Percentiles rank a stretch among this genome's conserved stretches.
phyloP scores from a whole-genome alignment of 2,329 filamentous ascomycete species.

The Claviceps pazoutovae region DNA sequence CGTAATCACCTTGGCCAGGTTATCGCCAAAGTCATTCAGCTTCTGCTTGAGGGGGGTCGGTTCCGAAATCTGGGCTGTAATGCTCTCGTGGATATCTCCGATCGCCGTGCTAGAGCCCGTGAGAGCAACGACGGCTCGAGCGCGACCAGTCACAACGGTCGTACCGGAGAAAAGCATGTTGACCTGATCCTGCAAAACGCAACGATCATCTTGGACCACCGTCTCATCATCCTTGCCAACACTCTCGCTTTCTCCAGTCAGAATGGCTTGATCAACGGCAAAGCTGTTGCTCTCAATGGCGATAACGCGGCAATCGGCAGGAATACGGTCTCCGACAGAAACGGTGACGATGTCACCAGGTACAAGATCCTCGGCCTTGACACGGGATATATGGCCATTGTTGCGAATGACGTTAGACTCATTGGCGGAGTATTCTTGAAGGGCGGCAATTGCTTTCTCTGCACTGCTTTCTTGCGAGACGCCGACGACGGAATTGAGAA shows the following conservation, averaged over 20 bases:
- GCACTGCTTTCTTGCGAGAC: slow-evolving; percentile 98
- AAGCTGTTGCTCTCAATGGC: slow-evolving; percentile 96
- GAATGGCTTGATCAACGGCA: slow-evolving; percentile 86
- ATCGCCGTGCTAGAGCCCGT: slow-evolving; percentile 88
- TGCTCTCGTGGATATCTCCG: slow-evolving; percentile 97
- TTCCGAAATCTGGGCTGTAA: slow-evolving; percentile 93
- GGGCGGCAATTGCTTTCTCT: slow-evolving; percentile 92
- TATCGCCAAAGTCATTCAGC: slow-evolving; percentile 94
- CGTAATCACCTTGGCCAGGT: slow-evolving; percentile 92
- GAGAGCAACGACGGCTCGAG: slow-evolving; percentile 77
- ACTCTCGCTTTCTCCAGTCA: slow-evolving; percentile 96
- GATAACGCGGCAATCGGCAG: slow-evolving; percentile 83
- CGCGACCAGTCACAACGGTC: slow-evolving; percentile 88
- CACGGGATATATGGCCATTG: slow-evolving; percentile 56
- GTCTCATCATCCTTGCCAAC: slow-evolving; percentile 66
- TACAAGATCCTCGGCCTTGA: slow-evolving; percentile 95
- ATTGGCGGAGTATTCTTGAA: slow-evolving; percentile 98
- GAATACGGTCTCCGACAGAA: slow-evolving; percentile 81
- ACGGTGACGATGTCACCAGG: slow-evolving; percentile 86
- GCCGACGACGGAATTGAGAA: slow-evolving; percentile 92
- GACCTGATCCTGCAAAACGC: slow-evolving; percentile 92
- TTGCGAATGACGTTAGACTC: slow-evolving; percentile 87
- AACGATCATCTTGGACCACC: slow-evolving; percentile 60
- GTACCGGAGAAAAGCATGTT: slow-evolving; percentile 99
- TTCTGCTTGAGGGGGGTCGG: slow-evolving; percentile 97